Evolutionary conservation across 768 basidiomycete species (phyloP), one percentile per base, ranked within the genome.

Genomic region (Clavaria fumosa): DNA sequence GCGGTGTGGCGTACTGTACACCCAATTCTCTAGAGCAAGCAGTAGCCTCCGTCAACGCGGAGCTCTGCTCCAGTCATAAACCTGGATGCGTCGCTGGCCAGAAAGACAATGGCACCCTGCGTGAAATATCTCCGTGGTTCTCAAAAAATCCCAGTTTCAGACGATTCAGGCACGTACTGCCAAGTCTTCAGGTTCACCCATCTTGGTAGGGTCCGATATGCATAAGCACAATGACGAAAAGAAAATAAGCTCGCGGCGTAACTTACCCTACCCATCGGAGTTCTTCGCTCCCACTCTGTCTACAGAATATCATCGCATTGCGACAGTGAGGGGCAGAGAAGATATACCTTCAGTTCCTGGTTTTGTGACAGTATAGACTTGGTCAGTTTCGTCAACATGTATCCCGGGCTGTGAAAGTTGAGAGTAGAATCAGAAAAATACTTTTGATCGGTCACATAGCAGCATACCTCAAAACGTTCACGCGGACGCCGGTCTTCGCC

Each of bases 141-240:
- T 33, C 27, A 38, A 33, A 20, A 20, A 39, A 23, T 31, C 11
- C 31, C 5, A 34, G 27, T 23, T 9, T 15, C 23, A 11, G 30
- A 6, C 7, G 1, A 14, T 14, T 24, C 1, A 15, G 24, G 23
- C 26, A 60, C 70, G 19, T 47, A 78, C 85, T 45, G 86, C 74
- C 43, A 93, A 63, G 51, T 97, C 93, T 45, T 91, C 84, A 7
- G 91, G 90, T 43, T 91, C 78, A 35, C 86, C 91, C 70, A 96
- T 75, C 81, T 83, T n/a, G 11, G 14, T 38, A 38, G 7, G 42
- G 52, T 22, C 50, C 40, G 32, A n/a, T n/a, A n/a, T 42, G 34
- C 24, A n/a, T 20, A 37, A 20, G 21, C 6, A 37, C 21, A 11
- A 31, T 9, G n/a, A 19, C 3, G 24, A 38, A 24, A 36, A 17